A percentile compares a stretch with the other conserved stretches of the same genome.
Evolutionary conservation across 768 basidiomycete genomes (phyloP).

Genomic region (Suillus discolor): DNA sequence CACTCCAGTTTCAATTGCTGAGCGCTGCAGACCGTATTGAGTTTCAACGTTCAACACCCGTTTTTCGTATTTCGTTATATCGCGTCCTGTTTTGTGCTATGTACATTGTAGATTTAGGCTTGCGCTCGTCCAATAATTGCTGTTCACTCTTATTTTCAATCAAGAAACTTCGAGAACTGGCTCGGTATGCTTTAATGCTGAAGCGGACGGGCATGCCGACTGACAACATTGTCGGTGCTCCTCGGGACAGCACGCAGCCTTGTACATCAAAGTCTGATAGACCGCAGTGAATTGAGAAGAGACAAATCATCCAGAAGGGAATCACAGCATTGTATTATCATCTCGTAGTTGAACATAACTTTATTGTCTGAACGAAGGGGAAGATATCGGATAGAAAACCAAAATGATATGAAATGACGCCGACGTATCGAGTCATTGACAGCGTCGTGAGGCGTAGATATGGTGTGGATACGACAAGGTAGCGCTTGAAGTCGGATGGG

Average conservation of each 20-base stretch:
- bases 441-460: background rate
- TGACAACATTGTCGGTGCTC: background rate
- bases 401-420: background rate
- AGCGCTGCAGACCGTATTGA: background rate
- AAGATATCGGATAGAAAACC: background rate
- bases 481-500: too few species aligned
- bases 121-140: background rate
- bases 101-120: too few species aligned
- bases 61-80: background rate
- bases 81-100: background rate
- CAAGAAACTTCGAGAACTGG: background rate
- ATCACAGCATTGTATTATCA: too few species aligned
- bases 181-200: background rate
- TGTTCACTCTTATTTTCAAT: background rate
- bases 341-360: background rate
- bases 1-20: background rate
- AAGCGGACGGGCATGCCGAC: background rate
- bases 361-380: background rate
- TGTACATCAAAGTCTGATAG: too few species aligned
- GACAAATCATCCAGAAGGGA: too few species aligned
- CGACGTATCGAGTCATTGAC: background rate
- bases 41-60: background rate
- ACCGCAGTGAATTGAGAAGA: too few species aligned
- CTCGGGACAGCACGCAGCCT: background rate
- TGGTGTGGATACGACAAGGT: too few species aligned